These are phyloP conservation scores for Teunomyces funiuensis DNA, from an alignment of 805 yeast genomes.

Conservation along the genomic window DNA sequence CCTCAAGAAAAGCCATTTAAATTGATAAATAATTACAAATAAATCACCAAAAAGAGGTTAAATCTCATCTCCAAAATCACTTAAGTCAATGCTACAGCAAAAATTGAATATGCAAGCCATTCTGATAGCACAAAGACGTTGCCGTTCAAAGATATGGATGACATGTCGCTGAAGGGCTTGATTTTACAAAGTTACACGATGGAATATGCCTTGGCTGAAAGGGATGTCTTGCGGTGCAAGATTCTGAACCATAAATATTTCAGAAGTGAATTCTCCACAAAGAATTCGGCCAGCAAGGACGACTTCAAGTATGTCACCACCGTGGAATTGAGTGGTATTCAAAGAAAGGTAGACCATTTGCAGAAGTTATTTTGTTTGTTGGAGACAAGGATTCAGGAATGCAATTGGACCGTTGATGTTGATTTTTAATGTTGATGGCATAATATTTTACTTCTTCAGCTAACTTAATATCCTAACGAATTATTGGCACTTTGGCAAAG, in stretches of 20 bases:
- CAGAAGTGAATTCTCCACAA: background rate
- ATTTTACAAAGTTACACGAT: background rate
- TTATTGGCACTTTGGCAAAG: too few relatives aligned
- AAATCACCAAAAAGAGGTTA: background rate
- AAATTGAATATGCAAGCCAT: background rate
- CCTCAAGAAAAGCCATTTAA: background rate
- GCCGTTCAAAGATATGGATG: background rate
- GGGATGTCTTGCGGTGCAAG: background rate
- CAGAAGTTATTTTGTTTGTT: background rate
- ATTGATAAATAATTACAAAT: background rate
- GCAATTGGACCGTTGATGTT: background rate
- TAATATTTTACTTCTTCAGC: too few relatives aligned
- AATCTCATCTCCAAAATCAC: background rate
- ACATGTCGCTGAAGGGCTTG: too few relatives aligned
- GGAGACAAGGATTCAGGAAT: background rate
- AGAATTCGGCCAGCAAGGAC: background rate
- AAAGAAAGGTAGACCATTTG: background rate
- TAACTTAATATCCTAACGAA: too few relatives aligned
- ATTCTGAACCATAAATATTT: background rate
- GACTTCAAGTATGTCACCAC: background rate
- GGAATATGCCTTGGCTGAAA: constrained; percentile 1
- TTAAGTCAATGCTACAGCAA: background rate
- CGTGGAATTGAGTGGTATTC: background rate
- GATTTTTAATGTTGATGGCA: background rate
- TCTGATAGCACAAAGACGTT: background rate